Evolutionary conservation across 1,139 yeast species (phyloP).

Genomic region (Saccharomyces pastorianus): DNA sequence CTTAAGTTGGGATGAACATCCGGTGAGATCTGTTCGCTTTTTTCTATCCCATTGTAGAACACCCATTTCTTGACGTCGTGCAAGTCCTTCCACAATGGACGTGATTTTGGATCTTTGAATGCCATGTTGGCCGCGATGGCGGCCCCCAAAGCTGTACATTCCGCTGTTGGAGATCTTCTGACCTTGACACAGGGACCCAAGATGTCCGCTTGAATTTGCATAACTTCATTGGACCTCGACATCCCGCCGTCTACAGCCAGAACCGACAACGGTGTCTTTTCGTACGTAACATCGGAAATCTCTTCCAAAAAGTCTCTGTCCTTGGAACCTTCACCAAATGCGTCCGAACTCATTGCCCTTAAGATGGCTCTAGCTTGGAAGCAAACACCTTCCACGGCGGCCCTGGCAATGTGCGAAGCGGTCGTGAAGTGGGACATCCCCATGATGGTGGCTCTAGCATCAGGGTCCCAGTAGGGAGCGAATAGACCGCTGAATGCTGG

Average conservation of each 20-base stretch:
- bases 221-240: constrained; percentile 85
- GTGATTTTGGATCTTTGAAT: constrained; percentile 41
- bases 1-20: constrained; percentile 16
- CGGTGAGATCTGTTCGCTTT: constrained; percentile 18
- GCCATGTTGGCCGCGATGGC: constrained; percentile 93
- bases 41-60: constrained; percentile 28
- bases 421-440: constrained; percentile 88
- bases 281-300: constrained; percentile 28
- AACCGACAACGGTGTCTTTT: constrained; percentile 42
- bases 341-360: constrained; percentile 82
- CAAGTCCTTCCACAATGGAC: constrained; percentile 67
- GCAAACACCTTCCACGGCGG: constrained; percentile 92
- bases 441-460: constrained; percentile 85
- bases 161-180: constrained; percentile 71
- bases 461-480: constrained; percentile 95
- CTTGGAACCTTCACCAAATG: constrained; percentile 39
- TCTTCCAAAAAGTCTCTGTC: constrained; percentile 36
- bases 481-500: constrained; percentile 92
- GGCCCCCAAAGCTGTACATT: constrained; percentile 93
- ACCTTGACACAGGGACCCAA: constrained; percentile 81
- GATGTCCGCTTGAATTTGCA: constrained; percentile 91
- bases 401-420: constrained; percentile 83
- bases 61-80: constrained; percentile 47
- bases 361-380: constrained; percentile 88
- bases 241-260: constrained; percentile 91